phyloP scores from a whole-genome alignment of 495 filamentous ascomycete genomes.

The Neurospora sp. region DNA sequence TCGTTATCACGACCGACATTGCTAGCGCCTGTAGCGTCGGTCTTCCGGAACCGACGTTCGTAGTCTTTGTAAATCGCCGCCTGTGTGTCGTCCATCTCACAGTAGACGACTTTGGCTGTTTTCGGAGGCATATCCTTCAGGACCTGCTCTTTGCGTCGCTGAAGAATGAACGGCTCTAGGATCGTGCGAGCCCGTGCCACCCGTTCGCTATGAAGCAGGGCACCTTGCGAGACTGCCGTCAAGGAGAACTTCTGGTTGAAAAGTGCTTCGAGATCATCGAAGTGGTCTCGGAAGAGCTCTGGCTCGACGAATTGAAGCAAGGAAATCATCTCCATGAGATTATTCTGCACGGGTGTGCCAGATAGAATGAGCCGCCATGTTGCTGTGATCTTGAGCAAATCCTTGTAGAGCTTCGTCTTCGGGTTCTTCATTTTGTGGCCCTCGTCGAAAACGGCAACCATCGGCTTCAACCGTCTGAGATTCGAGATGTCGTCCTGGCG shows the following conservation, averaged over 20 bases:
- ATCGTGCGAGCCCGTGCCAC: constrained; percentile 81
- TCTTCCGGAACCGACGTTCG: constrained; percentile 24
- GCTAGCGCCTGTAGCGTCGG: constrained; percentile 28
- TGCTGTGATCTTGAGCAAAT: constrained; percentile 66
- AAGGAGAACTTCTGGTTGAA: constrained; percentile 88
- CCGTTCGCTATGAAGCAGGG: constrained; percentile 72
- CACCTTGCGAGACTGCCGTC: constrained; percentile 58
- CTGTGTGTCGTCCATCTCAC: constrained; percentile 62
- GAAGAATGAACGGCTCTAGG: constrained; percentile 88
- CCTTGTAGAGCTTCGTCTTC: constrained; percentile 66
- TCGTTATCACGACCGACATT: constrained; percentile 32
- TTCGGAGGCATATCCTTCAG: constrained; percentile 79
- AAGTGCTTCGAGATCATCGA: constrained; percentile 64
- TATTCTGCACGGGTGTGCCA: constrained; percentile 93
- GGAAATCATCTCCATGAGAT: constrained; percentile 80
- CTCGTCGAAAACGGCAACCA: constrained; percentile 81
- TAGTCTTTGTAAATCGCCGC: constrained; percentile 55
- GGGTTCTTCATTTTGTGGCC: constrained; percentile 86
- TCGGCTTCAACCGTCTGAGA: constrained; percentile 31
- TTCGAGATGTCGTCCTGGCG: constrained; percentile 29
- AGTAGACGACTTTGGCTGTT: constrained; percentile 63
- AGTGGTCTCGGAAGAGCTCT: constrained; percentile 60
- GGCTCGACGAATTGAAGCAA: constrained; percentile 89
- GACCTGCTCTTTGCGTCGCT: constrained; percentile 92
- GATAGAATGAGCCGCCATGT: constrained; percentile 77